Conservation (phyloP, 75 land plant species). For the Sequoiadendron giganteum region DNA sequence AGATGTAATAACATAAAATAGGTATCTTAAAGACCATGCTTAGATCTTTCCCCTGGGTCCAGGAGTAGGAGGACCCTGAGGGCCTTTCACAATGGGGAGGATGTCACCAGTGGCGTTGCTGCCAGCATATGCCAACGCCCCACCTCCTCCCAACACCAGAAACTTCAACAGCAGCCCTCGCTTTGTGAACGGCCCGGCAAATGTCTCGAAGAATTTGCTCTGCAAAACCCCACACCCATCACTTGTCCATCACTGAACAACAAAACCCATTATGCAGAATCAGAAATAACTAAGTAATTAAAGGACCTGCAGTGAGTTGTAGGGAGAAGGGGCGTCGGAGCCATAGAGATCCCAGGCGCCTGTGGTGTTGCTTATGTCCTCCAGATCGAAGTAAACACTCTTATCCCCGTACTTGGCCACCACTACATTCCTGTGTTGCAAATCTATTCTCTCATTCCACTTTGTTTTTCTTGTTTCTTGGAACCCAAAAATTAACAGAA, state of each 20-base stretch:
- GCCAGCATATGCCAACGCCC: constrained; percentile 56
- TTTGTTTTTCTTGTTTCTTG: neutral
- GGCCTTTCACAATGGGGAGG: constrained; percentile 90
- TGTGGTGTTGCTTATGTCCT: constrained; percentile 95
- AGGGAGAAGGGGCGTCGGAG: constrained; percentile 90
- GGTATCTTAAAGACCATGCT: neutral
- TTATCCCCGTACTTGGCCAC: constrained; percentile 96
- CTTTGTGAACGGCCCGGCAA: constrained; percentile 95
- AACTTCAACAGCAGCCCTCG: constrained; percentile 94
- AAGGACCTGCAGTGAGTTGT: constrained; percentile 87
- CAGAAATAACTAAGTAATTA: neutral
- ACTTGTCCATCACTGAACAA: neutral
- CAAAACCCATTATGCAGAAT: neutral
- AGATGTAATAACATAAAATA: no score
- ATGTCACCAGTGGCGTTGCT: constrained; percentile 70
- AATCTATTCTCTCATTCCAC: neutral
- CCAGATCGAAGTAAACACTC: constrained; percentile 96
- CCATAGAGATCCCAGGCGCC: constrained; percentile 98
- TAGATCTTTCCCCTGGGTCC: constrained; percentile 93
- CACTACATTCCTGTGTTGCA: constrained; percentile 41
- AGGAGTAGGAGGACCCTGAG: constrained; percentile 57
- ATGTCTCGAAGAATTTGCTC: constrained; percentile 99
- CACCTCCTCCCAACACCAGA: constrained; percentile 77
- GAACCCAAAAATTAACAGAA: neutral
- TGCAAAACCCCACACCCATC: constrained; percentile 24